Evolutionary conservation across 2,329 filamentous ascomycete genomes (phyloP).

Genomic region (Talaromyces sp.): DNA sequence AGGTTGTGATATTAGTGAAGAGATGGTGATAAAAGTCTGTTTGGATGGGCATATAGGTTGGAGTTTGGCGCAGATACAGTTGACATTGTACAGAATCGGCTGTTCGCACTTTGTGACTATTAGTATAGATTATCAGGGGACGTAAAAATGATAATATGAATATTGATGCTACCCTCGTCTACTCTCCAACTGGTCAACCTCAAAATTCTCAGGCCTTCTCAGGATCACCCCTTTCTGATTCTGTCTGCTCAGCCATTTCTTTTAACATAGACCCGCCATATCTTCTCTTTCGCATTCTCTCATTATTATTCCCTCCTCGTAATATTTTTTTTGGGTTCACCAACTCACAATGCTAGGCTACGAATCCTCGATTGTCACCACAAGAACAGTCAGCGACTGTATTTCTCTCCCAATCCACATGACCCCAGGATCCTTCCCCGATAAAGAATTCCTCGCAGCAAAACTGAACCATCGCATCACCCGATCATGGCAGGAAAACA

Average conservation of each 20-base stretch:
- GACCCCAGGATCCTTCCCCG: not conserved
- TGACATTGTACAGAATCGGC: not conserved
- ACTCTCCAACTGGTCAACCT: no score
- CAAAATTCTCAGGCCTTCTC: not conserved
- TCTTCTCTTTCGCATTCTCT: not conserved
- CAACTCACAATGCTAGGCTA: not conserved
- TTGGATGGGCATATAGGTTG: slow-evolving; percentile 15
- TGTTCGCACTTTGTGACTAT: not conserved
- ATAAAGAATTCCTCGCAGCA: slow-evolving; percentile 8
- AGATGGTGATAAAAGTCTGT: slow-evolving; percentile 7
- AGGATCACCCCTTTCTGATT: no score
- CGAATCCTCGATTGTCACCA: not conserved
- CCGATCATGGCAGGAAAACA: not conserved
- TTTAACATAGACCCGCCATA: not conserved
- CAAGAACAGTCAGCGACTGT: not conserved
- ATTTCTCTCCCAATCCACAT: not conserved
- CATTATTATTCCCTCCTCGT: not conserved
- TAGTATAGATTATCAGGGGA: not conserved
- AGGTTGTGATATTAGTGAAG: not conserved
- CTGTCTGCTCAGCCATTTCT: not conserved
- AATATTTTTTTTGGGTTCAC: not conserved
- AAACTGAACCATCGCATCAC: not conserved
- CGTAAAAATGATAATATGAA: not conserved
- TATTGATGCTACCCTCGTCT: not conserved
- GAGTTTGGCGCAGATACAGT: slow-evolving; percentile 13